These are phyloP conservation scores for Acacia pycnantha DNA, from an alignment of 331 rosid species.

Conservation along the genomic window DNA sequence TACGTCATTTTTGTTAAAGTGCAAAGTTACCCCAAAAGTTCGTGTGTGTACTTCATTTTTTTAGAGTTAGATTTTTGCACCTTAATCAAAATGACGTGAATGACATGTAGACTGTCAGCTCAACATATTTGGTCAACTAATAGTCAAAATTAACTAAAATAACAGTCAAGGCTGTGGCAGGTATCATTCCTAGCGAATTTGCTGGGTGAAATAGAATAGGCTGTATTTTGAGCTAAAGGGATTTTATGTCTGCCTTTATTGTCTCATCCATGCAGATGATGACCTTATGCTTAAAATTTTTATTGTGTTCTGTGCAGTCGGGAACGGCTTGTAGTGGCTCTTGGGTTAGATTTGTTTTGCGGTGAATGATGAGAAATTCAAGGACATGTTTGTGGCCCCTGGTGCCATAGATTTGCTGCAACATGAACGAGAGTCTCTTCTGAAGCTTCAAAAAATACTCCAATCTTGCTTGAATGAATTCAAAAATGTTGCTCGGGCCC, in stretches of 20 bases:
- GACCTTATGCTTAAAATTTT: neutral
- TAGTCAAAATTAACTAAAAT: too few species aligned
- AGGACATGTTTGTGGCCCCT: constrained; percentile 95
- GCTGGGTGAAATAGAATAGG: neutral
- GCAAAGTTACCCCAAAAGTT: too few species aligned
- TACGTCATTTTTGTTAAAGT: too few species aligned
- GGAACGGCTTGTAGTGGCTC: constrained; percentile 82
- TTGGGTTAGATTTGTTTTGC: constrained; percentile 86
- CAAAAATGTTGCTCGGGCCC: constrained; percentile 58
- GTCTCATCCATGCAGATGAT: neutral
- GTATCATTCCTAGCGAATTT: neutral
- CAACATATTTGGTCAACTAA: too few species aligned
- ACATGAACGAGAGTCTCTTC: constrained; percentile 66
- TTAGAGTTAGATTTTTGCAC: too few species aligned
- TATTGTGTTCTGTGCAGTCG: constrained; percentile 60
- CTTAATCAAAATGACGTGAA: too few species aligned
- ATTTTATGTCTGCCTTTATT: neutral
- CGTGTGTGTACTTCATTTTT: too few species aligned
- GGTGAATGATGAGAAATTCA: constrained; percentile 87
- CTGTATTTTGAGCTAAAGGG: constrained; percentile 3
- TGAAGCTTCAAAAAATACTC: constrained; percentile 81
- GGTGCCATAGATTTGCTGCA: constrained; percentile 79
- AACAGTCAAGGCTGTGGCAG: neutral
- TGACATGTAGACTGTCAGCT: too few species aligned
- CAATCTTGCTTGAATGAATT: constrained; percentile 66